Evolutionary conservation across 2,329 filamentous ascomycete species (phyloP), one percentile per base, ranked within the genome.

Genomic region (Fusarium kyushuense): DNA sequence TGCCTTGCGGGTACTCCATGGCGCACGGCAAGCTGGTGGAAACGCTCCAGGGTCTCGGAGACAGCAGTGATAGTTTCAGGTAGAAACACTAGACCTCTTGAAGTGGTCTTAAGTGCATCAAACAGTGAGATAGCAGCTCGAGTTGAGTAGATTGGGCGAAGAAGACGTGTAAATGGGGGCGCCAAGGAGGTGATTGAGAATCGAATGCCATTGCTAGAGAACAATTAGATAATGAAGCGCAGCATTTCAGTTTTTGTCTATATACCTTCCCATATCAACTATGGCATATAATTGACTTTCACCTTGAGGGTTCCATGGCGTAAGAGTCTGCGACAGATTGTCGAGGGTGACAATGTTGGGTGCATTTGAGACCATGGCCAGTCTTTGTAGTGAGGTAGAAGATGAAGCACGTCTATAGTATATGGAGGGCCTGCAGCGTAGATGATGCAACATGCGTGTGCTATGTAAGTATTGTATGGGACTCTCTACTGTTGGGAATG

Each of bases 131-230:
- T 96, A 23, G 85, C 87, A 12, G 89, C 90, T 8, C 94, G 90
- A 72, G 93, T 89, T 72, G 91, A 88, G 79, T 93, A 96, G 57
- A 97, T 74, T 27, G 91, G 94, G 19, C 86, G 89, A 41, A 97
- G 84, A 25, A 94, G 87, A 25, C 94, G 90, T 25, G 91, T 85
- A 38, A 83, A 87, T 6, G 89, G 87, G 23, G 91, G 89, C 6
- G 89, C 86, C n/a, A 96, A 84, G 69, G 93, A 89, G 11, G 93
- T 92, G 74, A 97, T 93, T 43, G 93, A 95, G 83, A 97, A 97
- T 56, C 94, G 92, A 73, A 97, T 95, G 73, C 94, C 94, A 82
- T 97, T 97, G 83, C 93, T 93, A 19, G 35, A 38, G 25, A 32
- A 33, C 46, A 46, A 45, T 64, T 8, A 65, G 56, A 45, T 41